Base-by-base conservation (phyloP, 495 filamentous ascomycete species). In the Penicillium herquei region DNA sequence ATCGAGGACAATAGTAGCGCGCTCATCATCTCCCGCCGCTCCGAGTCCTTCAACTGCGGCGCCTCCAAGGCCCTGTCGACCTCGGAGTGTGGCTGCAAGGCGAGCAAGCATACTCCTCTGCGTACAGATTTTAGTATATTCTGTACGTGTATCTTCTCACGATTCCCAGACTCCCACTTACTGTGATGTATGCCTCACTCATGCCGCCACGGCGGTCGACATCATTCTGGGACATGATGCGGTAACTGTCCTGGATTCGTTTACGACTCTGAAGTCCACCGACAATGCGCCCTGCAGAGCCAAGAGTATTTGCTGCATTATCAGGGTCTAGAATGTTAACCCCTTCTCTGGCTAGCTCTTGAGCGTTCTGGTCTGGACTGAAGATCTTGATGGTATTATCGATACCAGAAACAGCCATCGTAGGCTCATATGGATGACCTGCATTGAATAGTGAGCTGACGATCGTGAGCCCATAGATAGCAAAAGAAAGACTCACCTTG, bases 341-440 rank as follows among this genome's bases (percentile, higher is more conserved):
- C 5, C 84, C 85, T 3, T 70, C 66, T 13, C 77, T 74, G 21
- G 85, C 85, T 49, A 81, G 72, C 9, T 77, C 74, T 58, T 89
- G 84, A 1, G 81, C 81, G 3, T 73, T 71, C 48, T 67, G 73
- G 62, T 90, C 87, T 1, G 86, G 72, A 0, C 83, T 87, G 73
- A 90, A 91, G 21, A 91, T 84, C 57, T 90, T 90, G 72, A 91
- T 83, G 1, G 87, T 90, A 39, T 84, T 81, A 58, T 90, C 87
- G 33, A 91, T 90, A 14, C 87, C 87, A 0, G 84, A 87, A 8
- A 82, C 84, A 2, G 87, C 87, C 32, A 91, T 71, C 43, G 82
- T 81, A 1, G 87, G 86, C 59, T 90, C 87, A 62, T 87, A 87
- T 1, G 87, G 87, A 58, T 90, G 87, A 6, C 84, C 86, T 81